Conservation (phyloP, 202 grass and related monocot genomes). For the Panicum hallii region DNA sequence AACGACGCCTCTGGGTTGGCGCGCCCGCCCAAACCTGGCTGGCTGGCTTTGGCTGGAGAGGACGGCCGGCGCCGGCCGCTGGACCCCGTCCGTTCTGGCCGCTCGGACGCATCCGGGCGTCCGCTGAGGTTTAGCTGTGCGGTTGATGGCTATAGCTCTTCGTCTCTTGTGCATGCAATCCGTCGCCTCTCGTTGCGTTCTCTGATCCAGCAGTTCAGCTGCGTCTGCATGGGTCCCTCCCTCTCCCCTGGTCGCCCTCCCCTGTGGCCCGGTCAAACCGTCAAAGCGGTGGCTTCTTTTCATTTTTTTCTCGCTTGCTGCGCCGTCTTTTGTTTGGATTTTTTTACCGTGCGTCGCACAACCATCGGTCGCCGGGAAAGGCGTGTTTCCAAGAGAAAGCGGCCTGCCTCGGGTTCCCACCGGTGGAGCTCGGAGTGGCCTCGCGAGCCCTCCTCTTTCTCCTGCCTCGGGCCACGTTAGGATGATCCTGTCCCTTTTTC, state of each 20-base stretch:
- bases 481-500: constrained; percentile 51
- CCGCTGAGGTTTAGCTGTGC: not conserved
- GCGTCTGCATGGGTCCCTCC: not conserved
- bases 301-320: not conserved
- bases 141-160: not conserved
- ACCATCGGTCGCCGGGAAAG: constrained; percentile 43
- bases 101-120: too few species aligned
- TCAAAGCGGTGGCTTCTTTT: not conserved
- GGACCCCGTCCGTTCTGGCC: too few species aligned
- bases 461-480: constrained; percentile 35
- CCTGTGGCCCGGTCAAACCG: constrained; percentile 35
- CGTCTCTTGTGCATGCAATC: not conserved
- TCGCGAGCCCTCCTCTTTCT: not conserved
- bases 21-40: not conserved
- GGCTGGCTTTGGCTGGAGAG: not conserved
- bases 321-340: constrained; percentile 7
- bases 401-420: constrained; percentile 52
- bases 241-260: not conserved
- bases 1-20: constrained; percentile 25
- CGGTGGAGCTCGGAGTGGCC: not conserved
- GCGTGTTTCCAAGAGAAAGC: constrained; percentile 65
- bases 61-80: constrained; percentile 5
- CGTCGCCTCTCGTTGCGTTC: not conserved
- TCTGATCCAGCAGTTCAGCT: not conserved
- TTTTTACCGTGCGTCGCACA: not conserved